Conservation (phyloP, 148 eudicot genomes). For the Rhododendron griersonianum region DNA sequence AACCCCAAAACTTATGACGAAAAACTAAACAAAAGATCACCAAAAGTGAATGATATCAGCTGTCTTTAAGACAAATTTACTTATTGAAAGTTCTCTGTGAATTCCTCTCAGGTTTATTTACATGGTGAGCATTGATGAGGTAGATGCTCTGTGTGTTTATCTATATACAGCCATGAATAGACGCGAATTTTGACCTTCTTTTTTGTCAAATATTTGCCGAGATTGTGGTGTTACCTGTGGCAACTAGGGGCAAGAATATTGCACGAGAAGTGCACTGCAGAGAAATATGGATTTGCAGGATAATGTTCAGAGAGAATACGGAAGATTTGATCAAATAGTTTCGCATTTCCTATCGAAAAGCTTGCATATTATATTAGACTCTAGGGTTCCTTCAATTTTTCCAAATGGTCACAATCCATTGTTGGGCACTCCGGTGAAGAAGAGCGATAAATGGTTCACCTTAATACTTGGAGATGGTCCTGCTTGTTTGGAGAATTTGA, state of each 20-base stretch:
- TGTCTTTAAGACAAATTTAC: background rate
- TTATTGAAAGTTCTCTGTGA: background rate
- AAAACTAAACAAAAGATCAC: too few species aligned
- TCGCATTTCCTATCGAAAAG: conserved; percentile 79
- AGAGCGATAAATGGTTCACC: conserved; percentile 87
- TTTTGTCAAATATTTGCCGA: background rate
- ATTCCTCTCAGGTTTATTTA: conserved; percentile 6
- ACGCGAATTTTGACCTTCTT: background rate
- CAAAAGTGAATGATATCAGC: too few species aligned
- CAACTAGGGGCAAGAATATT: background rate
- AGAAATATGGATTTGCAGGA: conserved; percentile 60
- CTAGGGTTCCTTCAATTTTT: conserved; percentile 75
- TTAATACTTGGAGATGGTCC: conserved; percentile 84
- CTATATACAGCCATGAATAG: background rate
- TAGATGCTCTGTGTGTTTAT: conserved; percentile 7
- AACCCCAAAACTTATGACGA: too few species aligned
- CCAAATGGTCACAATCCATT: conserved; percentile 35
- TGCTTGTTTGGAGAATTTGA: conserved; percentile 66
- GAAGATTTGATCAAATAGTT: conserved; percentile 72
- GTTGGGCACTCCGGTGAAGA: conserved; percentile 37
- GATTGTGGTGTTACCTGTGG: background rate
- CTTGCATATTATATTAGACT: conserved; percentile 74
- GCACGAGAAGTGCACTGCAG: background rate
- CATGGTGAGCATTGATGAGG: background rate
- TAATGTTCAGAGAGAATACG: conserved; percentile 48